A percentile compares a stretch with the other conserved stretches of the same genome.
These are phyloP conservation scores for Fraxinus greggii DNA, from an alignment of 305 asterid species.

Conservation along the genomic window DNA sequence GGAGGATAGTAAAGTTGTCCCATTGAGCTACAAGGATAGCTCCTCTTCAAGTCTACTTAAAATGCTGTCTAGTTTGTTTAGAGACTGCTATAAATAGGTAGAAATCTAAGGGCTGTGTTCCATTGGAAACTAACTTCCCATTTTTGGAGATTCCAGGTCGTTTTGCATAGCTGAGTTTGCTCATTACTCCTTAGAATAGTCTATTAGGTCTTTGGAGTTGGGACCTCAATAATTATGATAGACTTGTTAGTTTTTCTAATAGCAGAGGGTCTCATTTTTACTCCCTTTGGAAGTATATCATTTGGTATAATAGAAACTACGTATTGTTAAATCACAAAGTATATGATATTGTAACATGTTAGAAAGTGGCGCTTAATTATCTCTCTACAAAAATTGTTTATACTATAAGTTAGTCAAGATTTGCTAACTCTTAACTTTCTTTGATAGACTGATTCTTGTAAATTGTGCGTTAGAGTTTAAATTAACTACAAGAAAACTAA, in stretches of 20 bases:
- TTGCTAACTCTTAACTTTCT: no score
- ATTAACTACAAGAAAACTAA: no score
- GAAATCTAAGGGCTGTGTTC: background rate
- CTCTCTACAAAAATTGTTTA: no score
- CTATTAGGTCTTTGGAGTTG: background rate
- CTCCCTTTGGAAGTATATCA: no score
- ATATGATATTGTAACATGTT: no score
- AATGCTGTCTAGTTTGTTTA: background rate
- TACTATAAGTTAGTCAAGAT: no score
- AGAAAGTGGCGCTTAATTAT: no score
- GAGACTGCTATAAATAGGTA: background rate
- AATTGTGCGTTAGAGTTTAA: no score
- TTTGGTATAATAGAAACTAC: no score
- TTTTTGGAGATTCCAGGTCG: background rate
- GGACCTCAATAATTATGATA: background rate
- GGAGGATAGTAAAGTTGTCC: background rate
- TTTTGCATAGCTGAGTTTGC: background rate
- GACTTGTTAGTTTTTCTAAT: background rate
- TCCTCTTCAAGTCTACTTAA: background rate
- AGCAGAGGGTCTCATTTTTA: no score
- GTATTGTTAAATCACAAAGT: no score
- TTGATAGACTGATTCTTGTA: no score
- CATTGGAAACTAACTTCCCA: background rate
- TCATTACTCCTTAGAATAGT: background rate
- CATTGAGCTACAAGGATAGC: background rate